Base-by-base conservation (phyloP, 1,284 basidiomycete species). In the Malassezia slooffiae region DNA sequence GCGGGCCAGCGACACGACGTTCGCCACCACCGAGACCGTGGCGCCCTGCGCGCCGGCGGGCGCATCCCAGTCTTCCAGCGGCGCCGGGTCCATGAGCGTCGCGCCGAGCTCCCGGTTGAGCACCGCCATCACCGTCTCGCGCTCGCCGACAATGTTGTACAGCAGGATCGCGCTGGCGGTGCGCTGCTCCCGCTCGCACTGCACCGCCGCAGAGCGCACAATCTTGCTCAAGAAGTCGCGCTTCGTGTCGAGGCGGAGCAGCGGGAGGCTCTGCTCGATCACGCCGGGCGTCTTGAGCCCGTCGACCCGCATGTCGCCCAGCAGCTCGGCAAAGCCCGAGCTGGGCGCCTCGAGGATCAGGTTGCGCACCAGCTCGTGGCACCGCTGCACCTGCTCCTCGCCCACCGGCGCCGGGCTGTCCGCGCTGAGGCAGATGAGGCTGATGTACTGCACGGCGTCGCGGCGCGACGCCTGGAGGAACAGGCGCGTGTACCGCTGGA, bases 381-480 rank as follows among this genome's bases (percentile, higher is more conserved):
- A 83, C 28, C 74, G 77, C 59, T 85, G 81, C 17, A 87, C 74
- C 67, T 95, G 90, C 62, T 88, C 83, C 57, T 79, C 79, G 12
- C 87, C 86, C 1, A 83, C 74, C 3, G 70, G 70, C 17, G 54
- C 54, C 2, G 74, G 72, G 1, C 70, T 81, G 63, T 95, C 88
- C 8, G 82, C 75, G 39, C 62, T 57, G 11, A 99, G 77, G 47
- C 82, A 80, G 11, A 95, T 78, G 49, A 86, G 83, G 67, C 90
- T 91, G 28, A 95, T 83, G 62, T 99, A 97, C 72, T 96, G 88
- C 42, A 99, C 72, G 1, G 90, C 93, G 54, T 90, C 85, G 59
- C 85, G 81, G 0, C 89, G 82, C 59, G 93, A 90, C 75, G 86
- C 79, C 69, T 83, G 83, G 34, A 85, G 82, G 69, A 96, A 93